A percentile compares a stretch with the other conserved stretches of the same genome.
phyloP scores from a whole-genome alignment of 2,329 filamentous ascomycete genomes.

The Phaeoacremonium minimum region DNA sequence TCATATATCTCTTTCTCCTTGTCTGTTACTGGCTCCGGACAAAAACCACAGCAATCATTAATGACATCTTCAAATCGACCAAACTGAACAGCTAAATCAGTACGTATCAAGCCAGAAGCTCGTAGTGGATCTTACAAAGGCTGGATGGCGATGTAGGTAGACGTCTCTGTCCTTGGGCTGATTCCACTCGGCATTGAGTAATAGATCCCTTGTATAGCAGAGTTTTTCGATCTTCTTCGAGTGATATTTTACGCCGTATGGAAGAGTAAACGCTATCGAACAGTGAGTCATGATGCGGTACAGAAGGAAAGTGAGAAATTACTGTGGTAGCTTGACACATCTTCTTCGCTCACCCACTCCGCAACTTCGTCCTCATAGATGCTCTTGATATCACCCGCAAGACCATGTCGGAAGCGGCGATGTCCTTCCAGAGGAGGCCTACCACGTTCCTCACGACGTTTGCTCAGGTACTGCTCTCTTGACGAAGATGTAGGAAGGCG shows the following conservation, averaged over 20 bases:
- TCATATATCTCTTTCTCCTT: conserved; percentile 69
- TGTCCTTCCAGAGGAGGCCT: conserved; percentile 51
- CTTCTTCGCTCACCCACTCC: conserved; percentile 75
- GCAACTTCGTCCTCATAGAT: conserved; percentile 74
- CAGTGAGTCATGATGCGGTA: too few relatives aligned
- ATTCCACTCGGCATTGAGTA: conserved; percentile 87
- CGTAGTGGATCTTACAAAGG: too few relatives aligned
- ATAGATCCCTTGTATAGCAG: conserved; percentile 74
- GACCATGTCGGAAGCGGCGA: conserved; percentile 24
- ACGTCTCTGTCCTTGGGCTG: conserved; percentile 69
- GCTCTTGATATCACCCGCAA: conserved; percentile 71
- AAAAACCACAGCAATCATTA: conserved; percentile 76
- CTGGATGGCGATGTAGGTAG: conserved; percentile 77
- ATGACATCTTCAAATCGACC: conserved; percentile 71
- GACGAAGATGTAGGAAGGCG: conserved; percentile 66
- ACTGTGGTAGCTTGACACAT: conserved; percentile 77
- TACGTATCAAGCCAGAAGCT: too few relatives aligned
- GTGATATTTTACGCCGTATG: conserved; percentile 58
- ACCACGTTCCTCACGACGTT: conserved; percentile 68
- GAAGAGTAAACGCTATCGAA: conserved; percentile 68
- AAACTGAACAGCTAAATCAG: too few relatives aligned
- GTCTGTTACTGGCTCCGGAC: conserved; percentile 62
- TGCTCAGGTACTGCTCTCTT: conserved; percentile 65
- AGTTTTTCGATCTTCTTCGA: conserved; percentile 76
- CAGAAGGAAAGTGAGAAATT: too few relatives aligned